Percentiles rank a stretch among this genome's conserved stretches.
phyloP scores from a whole-genome alignment of 2,329 filamentous ascomycete genomes.

The Trichoderma aggressivum region DNA sequence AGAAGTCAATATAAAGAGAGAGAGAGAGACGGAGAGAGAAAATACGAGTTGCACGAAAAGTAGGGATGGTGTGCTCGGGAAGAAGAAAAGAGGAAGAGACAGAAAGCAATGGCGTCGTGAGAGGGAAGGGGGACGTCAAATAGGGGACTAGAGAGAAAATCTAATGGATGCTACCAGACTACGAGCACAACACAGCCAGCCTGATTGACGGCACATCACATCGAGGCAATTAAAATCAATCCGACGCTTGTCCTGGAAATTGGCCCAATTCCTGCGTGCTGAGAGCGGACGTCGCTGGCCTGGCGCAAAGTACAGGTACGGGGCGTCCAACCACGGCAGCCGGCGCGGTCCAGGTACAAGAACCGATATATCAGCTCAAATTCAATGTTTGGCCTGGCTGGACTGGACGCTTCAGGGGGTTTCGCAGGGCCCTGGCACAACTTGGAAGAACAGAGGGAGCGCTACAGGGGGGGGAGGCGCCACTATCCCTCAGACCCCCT shows the following conservation, averaged over 20 bases:
- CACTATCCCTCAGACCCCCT: constrained; percentile 20
- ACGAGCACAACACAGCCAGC: not conserved
- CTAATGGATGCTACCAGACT: not conserved
- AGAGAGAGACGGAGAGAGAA: not conserved
- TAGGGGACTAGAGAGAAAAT: constrained; percentile 18
- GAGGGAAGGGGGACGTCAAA: constrained; percentile 22
- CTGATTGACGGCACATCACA: not conserved
- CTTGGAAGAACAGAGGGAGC: not conserved
- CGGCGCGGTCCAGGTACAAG: not conserved
- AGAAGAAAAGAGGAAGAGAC: constrained; percentile 16
- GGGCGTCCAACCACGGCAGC: not conserved
- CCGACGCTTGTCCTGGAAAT: constrained; percentile 27
- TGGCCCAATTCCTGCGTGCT: constrained; percentile 21
- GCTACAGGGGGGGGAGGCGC: constrained; percentile 12
- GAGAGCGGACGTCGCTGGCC: not conserved
- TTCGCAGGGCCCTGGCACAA: not conserved
- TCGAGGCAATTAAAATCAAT: constrained; percentile 33
- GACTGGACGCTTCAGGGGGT: not conserved
- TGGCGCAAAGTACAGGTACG: not conserved
- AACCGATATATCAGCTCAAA: not conserved
- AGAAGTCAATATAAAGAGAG: not conserved
- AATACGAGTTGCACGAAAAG: constrained; percentile 1
- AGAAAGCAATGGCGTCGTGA: constrained; percentile 9
- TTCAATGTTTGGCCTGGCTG: not conserved
- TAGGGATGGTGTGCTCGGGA: not conserved